Percentiles rank a stretch among this genome's conserved stretches.
phyloP scores from a whole-genome alignment of 768 basidiomycete species.

The Suillus subluteus region DNA sequence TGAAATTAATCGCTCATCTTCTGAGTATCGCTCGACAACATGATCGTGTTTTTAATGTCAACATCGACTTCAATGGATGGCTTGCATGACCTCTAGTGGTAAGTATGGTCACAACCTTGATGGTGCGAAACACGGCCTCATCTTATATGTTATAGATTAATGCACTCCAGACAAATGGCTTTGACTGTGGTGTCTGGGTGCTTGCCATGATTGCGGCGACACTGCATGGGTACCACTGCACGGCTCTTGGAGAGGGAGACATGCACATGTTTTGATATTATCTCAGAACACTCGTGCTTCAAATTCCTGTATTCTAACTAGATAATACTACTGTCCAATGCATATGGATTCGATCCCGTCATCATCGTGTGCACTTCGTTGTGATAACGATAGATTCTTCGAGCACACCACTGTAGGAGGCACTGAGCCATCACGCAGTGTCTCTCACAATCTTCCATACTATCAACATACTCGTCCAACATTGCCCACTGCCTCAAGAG shows the following conservation, averaged over 20 bases:
- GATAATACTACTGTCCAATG: conserved; percentile 2
- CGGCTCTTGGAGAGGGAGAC: conserved; percentile 4
- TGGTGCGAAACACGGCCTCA: neutral
- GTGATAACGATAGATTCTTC: neutral
- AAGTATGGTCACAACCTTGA: neutral
- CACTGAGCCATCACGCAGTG: neutral
- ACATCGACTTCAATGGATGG: neutral
- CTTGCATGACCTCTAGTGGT: neutral
- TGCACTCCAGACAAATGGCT: conserved; percentile 19
- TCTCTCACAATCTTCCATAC: neutral
- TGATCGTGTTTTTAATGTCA: neutral
- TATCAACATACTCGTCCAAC: neutral
- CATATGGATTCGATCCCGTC: neutral
- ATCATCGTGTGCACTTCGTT: neutral
- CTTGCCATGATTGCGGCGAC: neutral
- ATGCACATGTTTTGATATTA: conserved; percentile 6
- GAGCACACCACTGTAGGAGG: neutral
- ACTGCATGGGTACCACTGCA: conserved; percentile 8
- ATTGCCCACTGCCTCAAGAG: neutral
- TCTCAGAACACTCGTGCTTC: neutral
- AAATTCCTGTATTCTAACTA: neutral
- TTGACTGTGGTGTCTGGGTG: conserved; percentile 32
- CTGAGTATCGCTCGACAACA: neutral
- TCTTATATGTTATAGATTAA: neutral
- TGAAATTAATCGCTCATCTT: neutral